Evolutionary conservation across 148 eudicot species (phyloP).

Genomic region (Beta vulgaris): DNA sequence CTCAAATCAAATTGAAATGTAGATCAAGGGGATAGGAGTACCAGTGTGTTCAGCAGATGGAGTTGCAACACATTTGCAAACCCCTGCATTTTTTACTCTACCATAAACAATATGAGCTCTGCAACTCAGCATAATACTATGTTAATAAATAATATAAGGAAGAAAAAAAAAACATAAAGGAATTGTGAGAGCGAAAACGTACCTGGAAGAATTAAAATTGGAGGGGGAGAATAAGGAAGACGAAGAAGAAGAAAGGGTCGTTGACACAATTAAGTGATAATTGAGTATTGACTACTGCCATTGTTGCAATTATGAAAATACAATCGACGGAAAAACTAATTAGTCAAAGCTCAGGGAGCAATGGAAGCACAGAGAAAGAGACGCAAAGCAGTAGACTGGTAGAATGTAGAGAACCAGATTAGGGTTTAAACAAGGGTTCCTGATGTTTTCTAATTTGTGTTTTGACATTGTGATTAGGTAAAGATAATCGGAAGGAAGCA

Average conservation of each 20-base stretch:
- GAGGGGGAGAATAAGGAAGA: constrained; percentile 29
- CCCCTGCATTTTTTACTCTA: constrained; percentile 15
- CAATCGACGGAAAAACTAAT: too few species aligned
- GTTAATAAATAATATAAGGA: too few species aligned
- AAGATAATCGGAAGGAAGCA: too few species aligned
- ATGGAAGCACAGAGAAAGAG: too few species aligned
- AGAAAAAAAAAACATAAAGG: neutral
- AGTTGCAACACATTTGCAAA: constrained; percentile 34
- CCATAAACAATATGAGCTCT: constrained; percentile 27
- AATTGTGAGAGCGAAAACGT: neutral
- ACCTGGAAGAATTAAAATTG: constrained; percentile 30
- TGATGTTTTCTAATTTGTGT: too few species aligned
- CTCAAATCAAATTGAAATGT: neutral
- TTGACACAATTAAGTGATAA: constrained; percentile 18
- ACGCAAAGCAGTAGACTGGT: too few species aligned
- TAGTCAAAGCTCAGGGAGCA: too few species aligned
- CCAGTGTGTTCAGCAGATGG: constrained; percentile 30
- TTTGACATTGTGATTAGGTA: too few species aligned
- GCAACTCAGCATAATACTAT: constrained; percentile 11
- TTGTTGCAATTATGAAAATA: too few species aligned
- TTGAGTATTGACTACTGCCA: constrained; percentile 30
- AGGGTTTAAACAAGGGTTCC: too few species aligned
- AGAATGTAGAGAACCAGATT: too few species aligned
- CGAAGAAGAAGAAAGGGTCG: constrained; percentile 39
- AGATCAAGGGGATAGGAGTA: neutral